A percentile compares a stretch with the other conserved stretches of the same genome.
phyloP scores from a whole-genome alignment of 1,284 basidiomycete genomes.

The Ganoderma lingzhi region DNA sequence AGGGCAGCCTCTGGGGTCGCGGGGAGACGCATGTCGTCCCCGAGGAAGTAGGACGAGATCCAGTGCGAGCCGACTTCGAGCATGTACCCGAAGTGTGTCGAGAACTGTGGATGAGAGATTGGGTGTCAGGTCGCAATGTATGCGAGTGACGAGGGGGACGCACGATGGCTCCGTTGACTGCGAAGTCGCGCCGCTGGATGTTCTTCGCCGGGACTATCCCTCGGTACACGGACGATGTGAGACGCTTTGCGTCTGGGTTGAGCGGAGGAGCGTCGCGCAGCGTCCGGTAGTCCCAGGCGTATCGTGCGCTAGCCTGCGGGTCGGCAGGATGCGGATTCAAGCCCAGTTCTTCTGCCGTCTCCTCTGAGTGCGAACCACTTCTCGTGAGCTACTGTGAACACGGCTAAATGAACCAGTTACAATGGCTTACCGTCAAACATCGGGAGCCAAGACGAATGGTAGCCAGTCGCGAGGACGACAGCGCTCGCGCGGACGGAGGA shows the following conservation, averaged over 20 bases:
- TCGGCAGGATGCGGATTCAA: conserved; percentile 45
- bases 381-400: neutral
- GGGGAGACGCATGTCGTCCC: conserved; percentile 57
- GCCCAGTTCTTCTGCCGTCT: conserved; percentile 49
- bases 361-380: too few species aligned
- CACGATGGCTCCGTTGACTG: conserved; percentile 66
- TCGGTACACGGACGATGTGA: conserved; percentile 22
- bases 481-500: conserved; percentile 49
- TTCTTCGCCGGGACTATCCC: conserved; percentile 57
- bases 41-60: conserved; percentile 69
- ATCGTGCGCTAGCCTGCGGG: conserved; percentile 11
- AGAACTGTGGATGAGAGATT: neutral
- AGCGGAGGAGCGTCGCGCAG: conserved; percentile 20
- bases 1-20: conserved; percentile 52
- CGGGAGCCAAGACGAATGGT: conserved; percentile 61
- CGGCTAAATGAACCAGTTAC: too few species aligned
- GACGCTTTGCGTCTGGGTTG: conserved; percentile 21
- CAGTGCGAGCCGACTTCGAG: conserved; percentile 65
- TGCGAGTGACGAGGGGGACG: conserved; percentile 24
- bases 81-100: conserved; percentile 56
- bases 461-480: conserved; percentile 65
- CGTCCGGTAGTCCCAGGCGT: conserved; percentile 45
- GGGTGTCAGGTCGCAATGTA: neutral
- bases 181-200: conserved; percentile 60
- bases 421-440: neutral